Base-by-base conservation (phyloP, 768 basidiomycete species). In the Cystofilobasidium ferigula region DNA sequence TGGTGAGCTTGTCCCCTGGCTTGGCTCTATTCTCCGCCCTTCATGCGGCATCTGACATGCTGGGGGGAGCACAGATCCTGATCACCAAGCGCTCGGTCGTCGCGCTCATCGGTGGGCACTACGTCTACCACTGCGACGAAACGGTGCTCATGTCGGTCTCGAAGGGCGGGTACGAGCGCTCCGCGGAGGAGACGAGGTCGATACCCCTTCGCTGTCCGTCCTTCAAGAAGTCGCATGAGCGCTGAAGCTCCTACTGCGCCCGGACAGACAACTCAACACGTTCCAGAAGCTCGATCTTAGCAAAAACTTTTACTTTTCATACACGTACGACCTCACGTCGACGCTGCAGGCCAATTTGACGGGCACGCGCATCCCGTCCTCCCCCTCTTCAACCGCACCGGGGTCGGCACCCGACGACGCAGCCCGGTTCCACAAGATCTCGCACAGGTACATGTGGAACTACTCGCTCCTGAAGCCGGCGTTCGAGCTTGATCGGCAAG, bases 291-390 rank as follows among this genome's bases (percentile, higher is more conserved):
- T 97, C 1, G 94, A 99, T 73, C 84, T 98, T 82, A 86, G 87
- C n/a, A 97, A 97, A 78, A 97, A 98, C 78, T 98, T 98, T 75
- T 99, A 97, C 78, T 97, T 97, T 89, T 9, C 0, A 51, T 92
- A 97, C 74, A 90, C 93, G 0, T 99, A 99, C 77, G 94, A 98
- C 74, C 79, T 98, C 28, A 95, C 94, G 2, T 93, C 89, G n/a
- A 90, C 91, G 0, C 80, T 99, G 0, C 95, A 99, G 77, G 82
- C 86, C 70, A 98, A 98, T 73, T 82, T 97, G 7, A 86, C 88
- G 0, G 81, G 82, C 18, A 79, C 81, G 14, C 61, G 67, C 32
- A 54, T 59, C 20, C 40, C 65, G 3, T 20, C 3, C 26, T n/a
- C n/a, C n/a, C n/a, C n/a, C n/a, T n/a, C n/a, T n/a, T n/a, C n/a